Percentiles rank a stretch among this genome's conserved stretches.
These are phyloP conservation scores for Quercus gilva DNA, from an alignment of 306 rosid species.

Conservation along the genomic window DNA sequence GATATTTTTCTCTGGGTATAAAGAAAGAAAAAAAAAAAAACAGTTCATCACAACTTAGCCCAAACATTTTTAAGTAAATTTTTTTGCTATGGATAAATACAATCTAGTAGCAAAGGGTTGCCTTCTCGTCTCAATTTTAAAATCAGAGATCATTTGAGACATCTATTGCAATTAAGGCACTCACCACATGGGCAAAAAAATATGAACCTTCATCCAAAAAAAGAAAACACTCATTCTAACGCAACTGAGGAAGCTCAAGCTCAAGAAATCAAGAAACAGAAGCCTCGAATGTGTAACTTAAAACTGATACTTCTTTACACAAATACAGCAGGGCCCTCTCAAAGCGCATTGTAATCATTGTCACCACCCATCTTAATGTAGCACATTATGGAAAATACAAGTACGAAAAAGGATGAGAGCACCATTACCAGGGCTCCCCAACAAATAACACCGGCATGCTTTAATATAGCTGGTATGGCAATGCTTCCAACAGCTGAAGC, in stretches of 20 bases:
- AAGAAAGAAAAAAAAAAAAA: background rate
- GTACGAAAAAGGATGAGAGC: slow-evolving; percentile 70
- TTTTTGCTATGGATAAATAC: background rate
- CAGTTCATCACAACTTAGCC: background rate
- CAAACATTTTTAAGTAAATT: background rate
- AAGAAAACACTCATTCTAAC: background rate
- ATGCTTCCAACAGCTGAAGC: slow-evolving; percentile 75
- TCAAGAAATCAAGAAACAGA: background rate
- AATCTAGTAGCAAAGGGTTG: background rate
- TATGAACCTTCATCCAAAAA: background rate
- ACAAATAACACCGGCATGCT: slow-evolving; percentile 77
- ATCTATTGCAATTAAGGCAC: background rate
- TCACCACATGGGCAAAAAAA: background rate
- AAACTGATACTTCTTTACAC: slow-evolving; percentile 30
- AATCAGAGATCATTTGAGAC: background rate
- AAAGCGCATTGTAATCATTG: slow-evolving; percentile 48
- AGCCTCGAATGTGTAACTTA: background rate
- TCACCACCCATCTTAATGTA: slow-evolving; percentile 46
- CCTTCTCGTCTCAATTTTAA: background rate
- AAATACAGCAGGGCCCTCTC: slow-evolving; percentile 26
- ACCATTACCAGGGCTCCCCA: slow-evolving; percentile 91
- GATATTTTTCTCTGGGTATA: background rate
- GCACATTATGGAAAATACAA: slow-evolving; percentile 59
- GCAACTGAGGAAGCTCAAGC: background rate
- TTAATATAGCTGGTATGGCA: slow-evolving; percentile 79